These are phyloP conservation scores for Antarctomyces pellizariae DNA, from an alignment of 495 filamentous ascomycete species.

Conservation along the genomic window DNA sequence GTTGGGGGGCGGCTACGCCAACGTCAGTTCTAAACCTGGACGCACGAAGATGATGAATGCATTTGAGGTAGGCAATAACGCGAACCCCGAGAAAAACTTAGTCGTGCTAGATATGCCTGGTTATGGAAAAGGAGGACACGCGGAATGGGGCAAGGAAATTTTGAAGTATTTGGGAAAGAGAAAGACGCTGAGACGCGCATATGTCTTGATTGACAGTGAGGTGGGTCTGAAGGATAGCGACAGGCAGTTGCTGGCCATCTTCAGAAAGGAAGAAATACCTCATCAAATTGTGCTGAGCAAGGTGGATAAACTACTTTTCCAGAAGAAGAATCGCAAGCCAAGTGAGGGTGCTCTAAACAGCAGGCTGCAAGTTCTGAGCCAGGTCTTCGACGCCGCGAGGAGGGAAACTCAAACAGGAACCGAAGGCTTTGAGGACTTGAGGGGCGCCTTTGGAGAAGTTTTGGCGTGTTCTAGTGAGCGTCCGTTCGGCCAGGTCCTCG, in stretches of 20 bases:
- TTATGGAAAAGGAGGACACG: constrained; percentile 55
- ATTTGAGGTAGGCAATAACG: constrained; percentile 35
- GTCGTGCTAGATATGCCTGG: constrained; percentile 80
- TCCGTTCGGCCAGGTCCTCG: constrained; percentile 9
- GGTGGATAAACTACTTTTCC: constrained; percentile 33
- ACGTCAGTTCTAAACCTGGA: constrained; percentile 50
- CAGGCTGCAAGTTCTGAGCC: constrained; percentile 4
- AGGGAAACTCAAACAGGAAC: constrained; percentile 9
- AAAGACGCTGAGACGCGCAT: constrained; percentile 55
- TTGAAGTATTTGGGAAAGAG: constrained; percentile 56
- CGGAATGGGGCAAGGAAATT: constrained; percentile 70
- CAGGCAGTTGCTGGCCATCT: constrained; percentile 33
- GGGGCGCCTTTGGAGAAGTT: constrained; percentile 8
- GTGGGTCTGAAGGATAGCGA: constrained; percentile 66
- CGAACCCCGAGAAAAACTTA: constrained; percentile 30
- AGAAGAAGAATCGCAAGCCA: constrained; percentile 3
- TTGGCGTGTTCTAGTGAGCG: constrained; percentile 9
- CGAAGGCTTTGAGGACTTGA: constrained; percentile 8
- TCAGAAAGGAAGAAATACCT: constrained; percentile 36
- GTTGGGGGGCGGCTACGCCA: constrained; percentile 32
- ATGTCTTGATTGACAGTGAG: constrained; percentile 58
- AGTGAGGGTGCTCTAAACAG: constrained; percentile 4
- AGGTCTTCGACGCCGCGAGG: background rate
- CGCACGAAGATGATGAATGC: constrained; percentile 66
- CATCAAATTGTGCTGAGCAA: constrained; percentile 74